Percentiles rank a stretch among this genome's conserved stretches.
These are phyloP conservation scores for Penicillium sp. DNA, from an alignment of 2,329 filamentous ascomycete genomes.

Conservation along the genomic window DNA sequence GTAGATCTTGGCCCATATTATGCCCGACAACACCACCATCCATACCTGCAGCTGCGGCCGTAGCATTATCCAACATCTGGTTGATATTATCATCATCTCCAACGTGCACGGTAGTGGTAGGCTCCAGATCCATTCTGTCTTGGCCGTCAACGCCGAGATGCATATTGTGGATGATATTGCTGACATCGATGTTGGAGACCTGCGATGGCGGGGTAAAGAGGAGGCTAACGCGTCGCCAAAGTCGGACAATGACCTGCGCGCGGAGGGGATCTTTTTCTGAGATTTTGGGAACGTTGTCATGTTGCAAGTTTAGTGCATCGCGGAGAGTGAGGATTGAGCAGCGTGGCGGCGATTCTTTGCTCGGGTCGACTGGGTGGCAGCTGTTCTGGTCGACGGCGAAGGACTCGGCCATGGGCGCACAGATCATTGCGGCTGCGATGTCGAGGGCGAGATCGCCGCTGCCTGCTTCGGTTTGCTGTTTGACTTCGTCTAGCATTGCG, in stretches of 20 bases:
- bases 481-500: conserved; percentile 40
- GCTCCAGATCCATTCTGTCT: conserved; percentile 33
- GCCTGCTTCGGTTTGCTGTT: conserved; percentile 38
- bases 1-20: conserved; percentile 24
- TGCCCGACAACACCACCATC: conserved; percentile 24
- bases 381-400: conserved; percentile 37
- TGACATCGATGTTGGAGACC: conserved; percentile 40
- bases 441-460: conserved; percentile 43
- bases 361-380: conserved; percentile 32
- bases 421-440: conserved; percentile 41
- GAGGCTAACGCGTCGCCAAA: conserved; percentile 43
- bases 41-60: conserved; percentile 33
- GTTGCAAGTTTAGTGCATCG: conserved; percentile 37
- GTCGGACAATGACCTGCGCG: conserved; percentile 43
- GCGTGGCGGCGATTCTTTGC: conserved; percentile 31
- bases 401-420: conserved; percentile 38
- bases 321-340: conserved; percentile 39
- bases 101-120: conserved; percentile 12
- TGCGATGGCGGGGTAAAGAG: conserved; percentile 37
- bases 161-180: conserved; percentile 42
- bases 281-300: conserved; percentile 38
- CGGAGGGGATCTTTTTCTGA: conserved; percentile 43
- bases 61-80: conserved; percentile 39
- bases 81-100: conserved; percentile 33
- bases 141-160: conserved; percentile 33